Percentiles rank a stretch among this genome's conserved stretches.
Conservation (phyloP, 371 early-diverging fungal genomes). For the Syncephalis fuscata region DNA sequence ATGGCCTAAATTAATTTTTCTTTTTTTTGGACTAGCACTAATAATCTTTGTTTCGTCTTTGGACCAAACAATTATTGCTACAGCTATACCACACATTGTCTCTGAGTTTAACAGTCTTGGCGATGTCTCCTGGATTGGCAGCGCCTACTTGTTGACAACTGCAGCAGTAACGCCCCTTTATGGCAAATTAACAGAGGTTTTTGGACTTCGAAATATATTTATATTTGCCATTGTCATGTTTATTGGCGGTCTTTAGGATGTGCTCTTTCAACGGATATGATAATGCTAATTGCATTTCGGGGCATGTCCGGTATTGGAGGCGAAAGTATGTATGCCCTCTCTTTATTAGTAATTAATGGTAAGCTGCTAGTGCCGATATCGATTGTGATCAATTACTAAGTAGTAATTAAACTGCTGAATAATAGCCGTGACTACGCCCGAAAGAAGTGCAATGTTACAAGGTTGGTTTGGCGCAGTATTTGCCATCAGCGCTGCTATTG, state of each 20-base stretch:
- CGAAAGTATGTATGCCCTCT: constrained; percentile 48
- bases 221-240: constrained; percentile 37
- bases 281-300: constrained; percentile 48
- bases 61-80: constrained; percentile 66
- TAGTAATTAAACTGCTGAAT: background rate
- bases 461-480: constrained; percentile 30
- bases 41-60: constrained; percentile 39
- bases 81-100: constrained; percentile 59
- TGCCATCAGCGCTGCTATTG: constrained; percentile 45
- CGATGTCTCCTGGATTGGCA: constrained; percentile 53
- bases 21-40: constrained; percentile 11
- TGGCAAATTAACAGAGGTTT: constrained; percentile 32
- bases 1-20: background rate
- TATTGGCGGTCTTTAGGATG: constrained; percentile 34
- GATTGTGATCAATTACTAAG: background rate
- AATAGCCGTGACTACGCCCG: constrained; percentile 9
- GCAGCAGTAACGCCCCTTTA: constrained; percentile 68
- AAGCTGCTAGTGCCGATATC: constrained; percentile 14
- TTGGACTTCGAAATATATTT: constrained; percentile 42
- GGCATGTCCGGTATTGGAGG: constrained; percentile 68
- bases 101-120: constrained; percentile 47
- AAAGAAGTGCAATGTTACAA: constrained; percentile 28
- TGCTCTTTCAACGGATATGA: constrained; percentile 29
- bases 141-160: constrained; percentile 52
- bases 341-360: constrained; percentile 58